phyloP scores from a whole-genome alignment of 2,329 filamentous ascomycete genomes.

The Exserohilum turcica region DNA sequence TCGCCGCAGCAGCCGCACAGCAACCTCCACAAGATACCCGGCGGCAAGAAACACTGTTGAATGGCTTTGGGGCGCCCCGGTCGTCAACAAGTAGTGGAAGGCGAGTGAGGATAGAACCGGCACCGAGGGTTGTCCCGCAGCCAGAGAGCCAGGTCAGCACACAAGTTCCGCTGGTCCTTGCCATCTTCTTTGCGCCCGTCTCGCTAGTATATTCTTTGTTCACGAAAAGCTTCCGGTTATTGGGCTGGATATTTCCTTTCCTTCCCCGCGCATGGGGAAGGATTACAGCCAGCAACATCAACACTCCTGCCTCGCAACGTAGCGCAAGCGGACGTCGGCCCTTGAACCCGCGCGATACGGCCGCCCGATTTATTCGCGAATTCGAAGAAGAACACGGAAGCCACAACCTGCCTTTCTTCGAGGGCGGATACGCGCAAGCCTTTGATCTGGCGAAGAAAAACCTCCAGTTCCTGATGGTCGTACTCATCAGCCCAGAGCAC shows the following conservation, averaged over 20 bases:
- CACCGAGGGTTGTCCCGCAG: slow-evolving; percentile 83
- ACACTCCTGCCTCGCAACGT: slow-evolving; percentile 51
- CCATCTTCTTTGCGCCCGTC: slow-evolving; percentile 80
- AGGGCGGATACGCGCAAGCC: slow-evolving; percentile 89
- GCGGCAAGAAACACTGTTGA: slow-evolving; percentile 72
- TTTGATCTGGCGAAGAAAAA: slow-evolving; percentile 89
- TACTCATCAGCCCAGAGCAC: slow-evolving; percentile 89
- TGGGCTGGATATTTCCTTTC: slow-evolving; percentile 80
- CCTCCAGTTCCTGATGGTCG: slow-evolving; percentile 85
- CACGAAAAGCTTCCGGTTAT: slow-evolving; percentile 70
- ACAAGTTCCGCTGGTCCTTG: slow-evolving; percentile 74
- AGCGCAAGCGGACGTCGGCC: slow-evolving; percentile 73
- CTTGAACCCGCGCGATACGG: slow-evolving; percentile 83
- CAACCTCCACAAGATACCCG: slow-evolving; percentile 67
- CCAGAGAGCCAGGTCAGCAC: slow-evolving; percentile 68
- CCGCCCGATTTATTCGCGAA: slow-evolving; percentile 84
- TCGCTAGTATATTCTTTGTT: slow-evolving; percentile 75
- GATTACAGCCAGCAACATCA: slow-evolving; percentile 56
- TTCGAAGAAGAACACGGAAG: slow-evolving; percentile 92
- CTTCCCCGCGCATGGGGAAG: slow-evolving; percentile 67
- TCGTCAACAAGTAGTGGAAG: slow-evolving; percentile 40
- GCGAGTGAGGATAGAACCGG: slow-evolving; percentile 62
- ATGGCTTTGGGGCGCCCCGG: slow-evolving; percentile 49
- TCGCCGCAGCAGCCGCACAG: slow-evolving; percentile 71
- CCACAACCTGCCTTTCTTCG: slow-evolving; percentile 75